Evolutionary conservation across 2,329 filamentous ascomycete species (phyloP), one percentile per base, ranked within the genome.

Genomic region (Westerdykella aurantiaca): DNA sequence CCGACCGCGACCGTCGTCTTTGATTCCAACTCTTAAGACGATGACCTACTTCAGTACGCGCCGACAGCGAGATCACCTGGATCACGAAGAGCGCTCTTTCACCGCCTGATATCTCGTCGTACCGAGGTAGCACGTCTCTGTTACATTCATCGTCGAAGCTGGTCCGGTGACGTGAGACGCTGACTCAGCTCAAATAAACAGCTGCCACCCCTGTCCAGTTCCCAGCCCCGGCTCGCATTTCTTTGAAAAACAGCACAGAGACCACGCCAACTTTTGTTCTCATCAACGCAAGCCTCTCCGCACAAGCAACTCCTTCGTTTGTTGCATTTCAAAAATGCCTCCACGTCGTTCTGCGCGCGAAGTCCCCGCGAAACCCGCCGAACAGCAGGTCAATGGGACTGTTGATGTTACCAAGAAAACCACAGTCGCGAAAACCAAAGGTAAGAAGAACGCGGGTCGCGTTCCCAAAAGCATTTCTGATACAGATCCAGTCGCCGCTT

Each of bases 341-440:
- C 58, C 58, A 42, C 56, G 55, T 52, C 49, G 51, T 39, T 23
- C 44, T 34, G 43, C 62, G 39, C 61, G 62, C 53, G 53, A 57
- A 39, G 53, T 59, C 23, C 52, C 55, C 47, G 54, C 56, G 42
- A 57, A 58, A 45, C 48, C 58, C 44, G 47, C 50, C 18, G 25
- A 29, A 3, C 7, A 29, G 25, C 9, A 29, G 11, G 25, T 29
- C 25, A 29, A 29, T 29, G 25, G 25, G 25, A 29, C 25, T 29
- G 25, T 29, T 29, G 11, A 9, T 9, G 25, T 29, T 12, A 12
- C 25, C 25, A 29, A 29, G 25, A 29, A 29, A 29, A 29, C 39
- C 12, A 39, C 48, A 38, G 35, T 51, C n/a, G 44, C 38, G 33
- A 53, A 51, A 12, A 44, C 38, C 6, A 29, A 44, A 37, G 47